These are phyloP conservation scores for Quercus dentata DNA, from an alignment of 306 rosid genomes.

Conservation along the genomic window DNA sequence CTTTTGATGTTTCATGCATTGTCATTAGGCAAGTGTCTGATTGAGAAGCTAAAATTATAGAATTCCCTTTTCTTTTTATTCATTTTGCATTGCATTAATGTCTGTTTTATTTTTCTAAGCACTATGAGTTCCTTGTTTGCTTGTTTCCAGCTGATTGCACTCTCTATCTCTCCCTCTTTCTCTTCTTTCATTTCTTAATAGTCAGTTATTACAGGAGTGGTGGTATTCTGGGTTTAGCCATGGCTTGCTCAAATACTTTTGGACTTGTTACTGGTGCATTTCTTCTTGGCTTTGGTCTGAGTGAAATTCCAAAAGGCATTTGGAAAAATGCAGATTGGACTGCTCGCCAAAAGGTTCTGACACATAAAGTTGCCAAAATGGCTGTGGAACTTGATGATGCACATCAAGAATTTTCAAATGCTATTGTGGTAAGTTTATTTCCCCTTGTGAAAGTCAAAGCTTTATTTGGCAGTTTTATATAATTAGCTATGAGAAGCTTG, in stretches of 20 bases:
- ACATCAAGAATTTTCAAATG: conserved; percentile 88
- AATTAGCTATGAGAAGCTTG: not conserved
- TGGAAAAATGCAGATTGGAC: conserved; percentile 88
- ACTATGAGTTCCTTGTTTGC: not conserved
- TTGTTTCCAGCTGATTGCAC: not conserved
- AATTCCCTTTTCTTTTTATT: not conserved
- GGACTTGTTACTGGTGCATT: conserved; percentile 98
- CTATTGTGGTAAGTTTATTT: conserved; percentile 46
- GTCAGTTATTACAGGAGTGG: conserved; percentile 51
- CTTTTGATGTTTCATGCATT: not conserved
- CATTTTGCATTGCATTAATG: not conserved
- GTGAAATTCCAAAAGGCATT: conserved; percentile 86
- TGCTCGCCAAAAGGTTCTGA: conserved; percentile 72
- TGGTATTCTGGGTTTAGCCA: conserved; percentile 72
- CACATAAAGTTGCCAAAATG: conserved; percentile 90
- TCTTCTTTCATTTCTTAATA: not conserved
- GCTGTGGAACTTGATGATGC: conserved; percentile 93
- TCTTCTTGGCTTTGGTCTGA: conserved; percentile 95
- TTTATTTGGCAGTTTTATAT: not conserved
- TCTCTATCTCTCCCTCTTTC: not conserved
- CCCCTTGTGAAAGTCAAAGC: not conserved
- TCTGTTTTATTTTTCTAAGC: not conserved
- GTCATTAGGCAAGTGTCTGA: not conserved
- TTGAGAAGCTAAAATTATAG: not conserved
- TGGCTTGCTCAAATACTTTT: conserved; percentile 98